Evolutionary conservation across 257 asterid genomes (phyloP), one percentile per base, ranked within the genome.

Genomic region (Avicennia marina): DNA sequence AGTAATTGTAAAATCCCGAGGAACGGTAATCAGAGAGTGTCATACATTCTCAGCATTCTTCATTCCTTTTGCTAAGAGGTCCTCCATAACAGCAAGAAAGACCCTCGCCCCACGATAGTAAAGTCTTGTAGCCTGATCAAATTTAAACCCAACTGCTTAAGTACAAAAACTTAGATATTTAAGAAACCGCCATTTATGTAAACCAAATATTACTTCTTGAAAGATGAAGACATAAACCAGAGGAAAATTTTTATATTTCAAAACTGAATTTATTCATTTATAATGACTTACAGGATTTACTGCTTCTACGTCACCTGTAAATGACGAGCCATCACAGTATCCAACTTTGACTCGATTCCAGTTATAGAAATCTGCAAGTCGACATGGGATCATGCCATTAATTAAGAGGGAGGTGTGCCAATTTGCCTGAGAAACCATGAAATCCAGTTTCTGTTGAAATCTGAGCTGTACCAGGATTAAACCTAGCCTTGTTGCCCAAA

Each of bases 401-500:
- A 31, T 13, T 19, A 32, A 33, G 16, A 16, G 7, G 48, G n/a
- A 38, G 44, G n/a, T 38, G n/a, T n/a, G n/a, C n/a, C n/a, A n/a
- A n/a, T n/a, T n/a, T n/a, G n/a, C n/a, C n/a, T n/a, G n/a, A n/a
- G n/a, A 20, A 27, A 1, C 13, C 34, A 15, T 20, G 4, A 43
- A 0, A 11, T 43, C 7, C 57, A 51, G 16, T n/a, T 12, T 6
- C 7, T 6, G 41, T 10, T 5, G 17, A 11, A 21, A 10, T 7
- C 10, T 9, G 48, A 51, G 19, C 45, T n/a, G 18, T 61, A 89
- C 97, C 95, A 13, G 97, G 95, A 70, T 89, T 89, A 13, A 76
- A 75, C 72, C 75, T 20, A 18, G 66, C 68, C 72, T 66, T 58
- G 64, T 86, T 81, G 83, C 84, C 75, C 3, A 86, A 75, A 45